A percentile compares a stretch with the other conserved stretches of the same genome.
Evolutionary conservation across 441 rosid species (phyloP).

Genomic region (Populus hybrid): DNA sequence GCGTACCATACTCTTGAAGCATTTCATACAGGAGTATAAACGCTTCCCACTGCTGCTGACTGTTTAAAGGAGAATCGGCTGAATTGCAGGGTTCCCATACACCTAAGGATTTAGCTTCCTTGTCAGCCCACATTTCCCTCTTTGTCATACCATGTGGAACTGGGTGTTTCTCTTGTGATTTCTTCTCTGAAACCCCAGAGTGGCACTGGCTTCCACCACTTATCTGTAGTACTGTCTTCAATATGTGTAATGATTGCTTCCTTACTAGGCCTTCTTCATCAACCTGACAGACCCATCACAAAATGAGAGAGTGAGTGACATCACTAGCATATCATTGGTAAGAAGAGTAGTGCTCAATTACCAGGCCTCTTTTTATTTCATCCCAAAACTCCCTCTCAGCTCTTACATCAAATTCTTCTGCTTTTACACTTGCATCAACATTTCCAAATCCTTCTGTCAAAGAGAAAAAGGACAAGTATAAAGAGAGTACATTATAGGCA

Average conservation of each 20-base stretch:
- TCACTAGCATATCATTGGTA: constrained; percentile 21
- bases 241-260: constrained; percentile 88
- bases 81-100: constrained; percentile 57
- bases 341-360: constrained; percentile 30
- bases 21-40: constrained; percentile 85
- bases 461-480: constrained; percentile 57
- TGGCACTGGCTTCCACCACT: constrained; percentile 35
- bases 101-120: constrained; percentile 92
- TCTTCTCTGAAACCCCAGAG: constrained; percentile 32
- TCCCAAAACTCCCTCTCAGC: constrained; percentile 73
- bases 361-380: constrained; percentile 95
- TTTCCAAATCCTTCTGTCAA: constrained; percentile 32
- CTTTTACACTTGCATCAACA: constrained; percentile 30
- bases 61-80: constrained; percentile 42
- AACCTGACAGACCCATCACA: constrained; percentile 45
- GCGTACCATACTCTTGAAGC: constrained; percentile 95
- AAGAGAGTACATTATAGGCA: constrained; percentile 72
- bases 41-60: constrained; percentile 81
- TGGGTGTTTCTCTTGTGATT: constrained; percentile 38
- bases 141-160: constrained; percentile 55
- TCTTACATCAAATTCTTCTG: constrained; percentile 57
- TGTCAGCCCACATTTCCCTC: constrained; percentile 82
- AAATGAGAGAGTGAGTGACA: constrained; percentile 7
- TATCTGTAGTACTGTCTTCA: constrained; percentile 50
- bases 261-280: constrained; percentile 76